Base-by-base conservation (phyloP, 139 green algal species). In the Haematococcus lacustris region DNA sequence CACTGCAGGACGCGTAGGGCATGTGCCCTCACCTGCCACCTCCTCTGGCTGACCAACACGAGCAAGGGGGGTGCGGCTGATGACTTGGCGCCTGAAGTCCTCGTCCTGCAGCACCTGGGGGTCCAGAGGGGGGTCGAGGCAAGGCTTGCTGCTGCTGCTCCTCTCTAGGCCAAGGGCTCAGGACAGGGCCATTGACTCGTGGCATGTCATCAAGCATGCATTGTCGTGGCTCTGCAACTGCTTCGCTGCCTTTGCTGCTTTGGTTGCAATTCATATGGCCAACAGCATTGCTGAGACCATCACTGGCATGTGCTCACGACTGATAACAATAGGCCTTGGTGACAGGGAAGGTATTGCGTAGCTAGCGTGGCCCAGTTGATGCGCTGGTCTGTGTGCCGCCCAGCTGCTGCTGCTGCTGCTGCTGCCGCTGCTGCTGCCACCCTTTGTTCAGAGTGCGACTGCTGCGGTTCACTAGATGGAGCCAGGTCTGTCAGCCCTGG, bases 41-140 rank as follows among this genome's bases (percentile, higher is more conserved):
- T 96, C 91, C 6, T 83, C 62, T 3, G 88, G 84, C 62, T 91
- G 61, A 17, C 76, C 93, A 3, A 97, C 84, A 0, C 93, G 79
- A 17, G 81, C 62, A 83, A 95, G 81, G 6, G 93, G 93, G 1
- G 90, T 97, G 7, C 86, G 70, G 1, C 69, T 71, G 35, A 94
- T 34, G 43, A 98, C 90, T 28, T 87, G 68, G 0, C 39, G 47
- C 64, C 78, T 81, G 72, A 87, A 85, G 35, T 69, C 75, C 70
- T 86, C 78, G 67, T 91, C 70, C 74, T 88, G 72, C 40, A 88
- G 70, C 65, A 77, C 72, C 72, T 77, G 63, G 3, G 25, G 13
- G 40, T 17, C 53, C 7, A 25, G 17, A 25, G 23, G 53, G 53
- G n/a, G 53, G 13, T 7, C 21, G 7, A 32, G 53, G 53, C 23